Evolutionary conservation across 2,329 filamentous ascomycete species (phyloP), one percentile per base, ranked within the genome.

Genomic region (Didymella pomorum): DNA sequence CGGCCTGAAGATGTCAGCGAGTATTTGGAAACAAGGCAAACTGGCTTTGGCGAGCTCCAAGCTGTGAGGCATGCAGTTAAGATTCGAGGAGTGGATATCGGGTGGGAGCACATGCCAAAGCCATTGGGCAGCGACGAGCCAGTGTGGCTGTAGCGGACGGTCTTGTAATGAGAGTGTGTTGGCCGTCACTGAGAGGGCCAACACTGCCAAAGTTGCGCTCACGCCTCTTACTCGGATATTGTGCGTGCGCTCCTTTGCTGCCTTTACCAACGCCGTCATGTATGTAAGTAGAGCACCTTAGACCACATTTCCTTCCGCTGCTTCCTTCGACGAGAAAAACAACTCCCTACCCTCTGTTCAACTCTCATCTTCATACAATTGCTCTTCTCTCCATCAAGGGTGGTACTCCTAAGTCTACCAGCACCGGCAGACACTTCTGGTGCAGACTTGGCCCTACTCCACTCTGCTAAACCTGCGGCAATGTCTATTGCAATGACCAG

Each of bases 61-160:
- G 80, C 80, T 10, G 71, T 86, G 20, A 79, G 65, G 44, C 83
- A 86, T 67, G 77, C 81, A 18, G 83, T 81, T 4, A 64, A 16
- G 0, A 76, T 87, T 14, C 76, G 83, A 9, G 82, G 80, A 0
- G 66, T 79, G 7, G 62, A 76, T 5, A 69, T 81, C 23, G 81
- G 82, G 0, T 86, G 82, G 80, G 79, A 84, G 41, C 58, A 75
- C 4, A 84, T 84, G 82, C 82, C 83, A 2, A 81, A 80, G 62
- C 76, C 76, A 0, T 60, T 84, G 46, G 83, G 83, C 0, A 80
- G 77, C 29, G 82, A 84, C 59, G 64, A 77, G 33, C 70, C 82
- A 33, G 69, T 68, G 28, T 84, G 82, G 78, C 47, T 66, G 4
- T 56, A 49, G 46, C 14, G 2, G 12, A 6, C n/a, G 4, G 4